Evolutionary conservation across 768 basidiomycete species (phyloP), one percentile per base, ranked within the genome.

Genomic region (Melanogaster broomeanus): DNA sequence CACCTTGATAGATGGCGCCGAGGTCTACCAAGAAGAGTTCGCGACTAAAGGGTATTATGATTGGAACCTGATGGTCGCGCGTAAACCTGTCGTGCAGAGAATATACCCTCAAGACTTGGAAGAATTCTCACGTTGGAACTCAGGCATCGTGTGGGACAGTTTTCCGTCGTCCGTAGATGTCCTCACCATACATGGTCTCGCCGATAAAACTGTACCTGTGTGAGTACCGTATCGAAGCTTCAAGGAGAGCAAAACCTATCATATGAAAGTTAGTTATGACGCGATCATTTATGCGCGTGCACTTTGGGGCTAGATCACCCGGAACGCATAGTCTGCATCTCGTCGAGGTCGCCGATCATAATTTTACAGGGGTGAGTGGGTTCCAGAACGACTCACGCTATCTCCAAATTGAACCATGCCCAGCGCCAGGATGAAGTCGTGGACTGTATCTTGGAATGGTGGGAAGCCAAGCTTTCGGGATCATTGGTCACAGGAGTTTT

Each of bases 331-430:
- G 74, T 16, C 72, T 92, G 22, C 78, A 85, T 61, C 71, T 87
- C 22, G 70, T 90, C 34, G 90, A 92, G 64, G 79, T 77, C 39
- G 87, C 85, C 8, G 88, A 90, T 70, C 90, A 92, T 62, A 92
- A 91, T 67, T 87, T 85, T 59, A 83, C 81, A 21, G 82, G 84
- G 21, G 79, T 80, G 52, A 38, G 75, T 51, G 22, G 15, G 6
- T 28, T 24, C 45, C 30, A 27, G 6, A 10, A 27, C 24, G 19
- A 7, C 44, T 34, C 21, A 13, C 28, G 16, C 22, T 25, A n/a
- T 45, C 16, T 33, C 48, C 30, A 44, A 27, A 48, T 30, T 58
- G n/a, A 56, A 24, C 45, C 5, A 16, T 34, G 27, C 39, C 11
- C 54, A 80, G 80, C 77, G 79, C 49, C 80, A 82, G 55, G 85